These are phyloP conservation scores for Penicillium longicatenatum DNA, from an alignment of 495 filamentous ascomycete species.

Conservation along the genomic window DNA sequence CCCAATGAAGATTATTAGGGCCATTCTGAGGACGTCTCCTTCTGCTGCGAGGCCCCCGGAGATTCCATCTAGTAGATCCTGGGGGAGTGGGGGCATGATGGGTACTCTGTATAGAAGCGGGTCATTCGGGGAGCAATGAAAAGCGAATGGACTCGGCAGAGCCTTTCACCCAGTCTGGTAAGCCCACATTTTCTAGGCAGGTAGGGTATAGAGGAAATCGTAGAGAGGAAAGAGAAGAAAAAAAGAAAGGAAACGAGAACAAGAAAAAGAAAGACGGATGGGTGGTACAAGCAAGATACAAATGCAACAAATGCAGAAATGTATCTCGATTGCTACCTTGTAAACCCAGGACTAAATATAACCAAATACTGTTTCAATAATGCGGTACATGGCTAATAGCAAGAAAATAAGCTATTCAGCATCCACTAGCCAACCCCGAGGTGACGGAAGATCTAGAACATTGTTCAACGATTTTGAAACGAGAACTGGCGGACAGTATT, in stretches of 20 bases:
- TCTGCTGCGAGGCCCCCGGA: constrained; percentile 35
- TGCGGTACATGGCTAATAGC: neutral
- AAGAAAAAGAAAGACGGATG: neutral
- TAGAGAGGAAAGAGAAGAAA: neutral
- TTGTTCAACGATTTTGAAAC: constrained; percentile 1
- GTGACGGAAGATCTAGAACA: constrained; percentile 5
- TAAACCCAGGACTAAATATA: neutral
- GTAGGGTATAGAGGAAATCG: neutral
- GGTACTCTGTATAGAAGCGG: neutral
- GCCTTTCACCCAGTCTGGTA: constrained; percentile 27
- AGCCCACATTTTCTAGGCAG: constrained; percentile 19
- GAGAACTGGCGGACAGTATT: neutral
- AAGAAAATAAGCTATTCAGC: neutral
- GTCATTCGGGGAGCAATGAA: neutral
- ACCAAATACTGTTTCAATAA: neutral
- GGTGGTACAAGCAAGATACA: constrained; percentile 9
- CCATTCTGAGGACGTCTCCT: constrained; percentile 31
- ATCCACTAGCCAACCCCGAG: constrained; percentile 9
- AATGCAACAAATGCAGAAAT: neutral
- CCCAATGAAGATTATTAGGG: constrained; percentile 47
- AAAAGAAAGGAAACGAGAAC: constrained; percentile 2
- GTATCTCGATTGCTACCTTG: neutral
- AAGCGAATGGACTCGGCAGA: constrained; percentile 10
- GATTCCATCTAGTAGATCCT: constrained; percentile 39
- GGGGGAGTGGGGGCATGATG: constrained; percentile 24